Conservation (phyloP, 805 yeast species). For the Saturnispora diversa region DNA sequence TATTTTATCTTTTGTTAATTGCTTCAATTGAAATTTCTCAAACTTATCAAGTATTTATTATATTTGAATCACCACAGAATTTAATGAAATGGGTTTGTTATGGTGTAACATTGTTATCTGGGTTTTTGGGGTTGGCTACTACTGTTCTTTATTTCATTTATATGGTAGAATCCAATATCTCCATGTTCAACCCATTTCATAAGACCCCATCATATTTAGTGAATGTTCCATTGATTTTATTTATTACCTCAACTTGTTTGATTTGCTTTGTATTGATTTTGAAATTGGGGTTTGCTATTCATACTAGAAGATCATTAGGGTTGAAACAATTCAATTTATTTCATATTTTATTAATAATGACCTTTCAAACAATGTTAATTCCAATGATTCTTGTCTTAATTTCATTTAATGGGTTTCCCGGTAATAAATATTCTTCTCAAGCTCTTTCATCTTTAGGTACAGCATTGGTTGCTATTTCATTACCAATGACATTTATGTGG, state of each 20-base stretch:
- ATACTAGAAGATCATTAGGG: constrained; percentile 69
- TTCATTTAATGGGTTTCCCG: constrained; percentile 28
- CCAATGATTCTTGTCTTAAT: constrained; percentile 66
- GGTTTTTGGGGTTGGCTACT: constrained; percentile 44
- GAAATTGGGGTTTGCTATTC: constrained; percentile 64
- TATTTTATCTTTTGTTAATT: constrained; percentile 53
- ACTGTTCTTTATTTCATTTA: constrained; percentile 51
- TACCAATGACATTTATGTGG: constrained; percentile 87
- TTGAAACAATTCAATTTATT: constrained; percentile 73
- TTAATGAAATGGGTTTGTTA: constrained; percentile 34
- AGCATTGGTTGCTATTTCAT: constrained; percentile 57
- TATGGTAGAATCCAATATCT: constrained; percentile 38
- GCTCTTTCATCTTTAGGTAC: constrained; percentile 46
- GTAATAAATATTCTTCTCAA: constrained; percentile 24
- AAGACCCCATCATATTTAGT: constrained; percentile 32
- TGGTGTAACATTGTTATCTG: constrained; percentile 32
- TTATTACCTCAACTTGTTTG: constrained; percentile 59
- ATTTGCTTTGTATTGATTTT: constrained; percentile 51
- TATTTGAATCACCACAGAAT: constrained; percentile 53
- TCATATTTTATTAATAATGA: constrained; percentile 74
- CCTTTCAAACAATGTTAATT: constrained; percentile 69
- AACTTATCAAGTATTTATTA: constrained; percentile 61
- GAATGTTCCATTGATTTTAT: constrained; percentile 51
- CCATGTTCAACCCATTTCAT: constrained; percentile 17
- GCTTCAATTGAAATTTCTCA: constrained; percentile 56